Evolutionary conservation across 306 rosid genomes (phyloP), one percentile per base, ranked within the genome.

Genomic region (Neltuma alba): DNA sequence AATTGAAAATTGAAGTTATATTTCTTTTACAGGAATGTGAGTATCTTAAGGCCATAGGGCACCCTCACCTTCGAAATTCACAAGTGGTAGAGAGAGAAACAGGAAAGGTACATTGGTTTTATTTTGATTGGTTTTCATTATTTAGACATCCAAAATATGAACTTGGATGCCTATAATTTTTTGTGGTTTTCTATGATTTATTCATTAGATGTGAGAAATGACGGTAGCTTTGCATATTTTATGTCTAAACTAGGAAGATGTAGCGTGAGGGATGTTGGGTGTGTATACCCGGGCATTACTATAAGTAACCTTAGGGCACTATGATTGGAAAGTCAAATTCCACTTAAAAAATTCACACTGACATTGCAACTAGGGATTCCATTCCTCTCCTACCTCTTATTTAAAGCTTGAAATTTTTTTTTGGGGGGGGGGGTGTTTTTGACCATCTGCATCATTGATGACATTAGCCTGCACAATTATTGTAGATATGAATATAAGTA

Each of bases 71-170:
- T 75, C 83, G 89, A 71, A 44, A 77, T 86, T 95, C 99, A 55
- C 91, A 92, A n/a, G 99, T 95, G 70, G 99, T 92, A 84, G 97
- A 95, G 83, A 28, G 86, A 0, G 88, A 84, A 61, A 95, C 99
- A 2, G 98, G 99, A 81, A 92, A 87, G 99, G 99, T 94, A 79
- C 27, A 66, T 37, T 63, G 37, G 61, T 76, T 77, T 52, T 58
- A 11, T 42, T 21, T 78, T 72, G 41, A 72, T 38, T 79, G 69
- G 34, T 70, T 37, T 11, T 73, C 60, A 40, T 20, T 74, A 64
- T 76, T 79, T 5, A 18, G 18, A 30, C 21, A 31, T 31, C 11
- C 21, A 7, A 62, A 62, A 25, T 45, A 47, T 21, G 38, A 34
- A 9, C 13, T 45, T 30, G 40, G 67, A 61, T 2, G 36, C 23